Evolutionary conservation across 2,329 filamentous ascomycete genomes (phyloP).

Genomic region (Aspergillus fumigatus): DNA sequence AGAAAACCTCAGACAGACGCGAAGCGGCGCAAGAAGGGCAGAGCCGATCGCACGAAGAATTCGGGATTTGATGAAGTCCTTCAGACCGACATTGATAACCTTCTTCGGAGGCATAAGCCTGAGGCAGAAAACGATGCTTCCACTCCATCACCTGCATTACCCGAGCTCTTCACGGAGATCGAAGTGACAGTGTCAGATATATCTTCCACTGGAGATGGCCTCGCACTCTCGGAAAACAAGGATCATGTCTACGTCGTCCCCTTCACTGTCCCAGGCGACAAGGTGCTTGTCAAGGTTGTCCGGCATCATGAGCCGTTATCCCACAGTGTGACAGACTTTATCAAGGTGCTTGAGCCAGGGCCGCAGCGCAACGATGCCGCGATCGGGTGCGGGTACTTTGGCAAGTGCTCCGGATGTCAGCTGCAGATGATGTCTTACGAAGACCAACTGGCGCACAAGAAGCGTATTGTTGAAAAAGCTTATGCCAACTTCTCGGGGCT

Average conservation of each 20-base stretch:
- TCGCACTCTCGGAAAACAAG: conserved; percentile 66
- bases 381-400: conserved; percentile 81
- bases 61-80: conserved; percentile 65
- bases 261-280: conserved; percentile 82
- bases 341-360: conserved; percentile 71
- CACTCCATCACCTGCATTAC: conserved; percentile 40
- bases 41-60: conserved; percentile 56
- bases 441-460: conserved; percentile 82
- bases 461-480: conserved; percentile 80
- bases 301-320: conserved; percentile 61
- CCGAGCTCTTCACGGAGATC: conserved; percentile 67
- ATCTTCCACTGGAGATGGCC: conserved; percentile 87
- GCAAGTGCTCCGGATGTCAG: conserved; percentile 84
- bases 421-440: conserved; percentile 94
- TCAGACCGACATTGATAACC: conserved; percentile 54
- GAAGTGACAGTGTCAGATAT: conserved; percentile 77
- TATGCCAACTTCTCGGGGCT: conserved; percentile 88
- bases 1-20: conserved; percentile 20
- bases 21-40: conserved; percentile 43
- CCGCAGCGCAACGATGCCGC: conserved; percentile 70
- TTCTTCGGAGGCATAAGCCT: conserved; percentile 31
- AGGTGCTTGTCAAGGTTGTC: conserved; percentile 71
- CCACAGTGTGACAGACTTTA: conserved; percentile 76
- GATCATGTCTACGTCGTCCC: conserved; percentile 78
- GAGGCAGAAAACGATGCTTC: conserved; percentile 20